Conservation (phyloP, 495 filamentous ascomycete genomes). For the Penicillium crystallinum region DNA sequence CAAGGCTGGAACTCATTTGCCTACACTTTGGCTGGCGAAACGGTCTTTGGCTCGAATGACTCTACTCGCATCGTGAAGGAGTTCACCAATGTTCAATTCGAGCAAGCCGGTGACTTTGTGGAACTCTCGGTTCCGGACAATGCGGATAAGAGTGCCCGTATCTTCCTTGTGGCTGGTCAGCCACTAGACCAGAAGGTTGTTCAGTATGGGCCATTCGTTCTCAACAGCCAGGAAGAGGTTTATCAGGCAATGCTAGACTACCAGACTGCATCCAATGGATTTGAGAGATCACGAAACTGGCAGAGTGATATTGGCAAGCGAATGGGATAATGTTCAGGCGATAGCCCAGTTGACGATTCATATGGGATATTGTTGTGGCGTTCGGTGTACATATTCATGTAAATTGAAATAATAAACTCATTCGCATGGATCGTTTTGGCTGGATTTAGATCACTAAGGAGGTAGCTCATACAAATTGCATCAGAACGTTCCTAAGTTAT, state of each 20-base stretch:
- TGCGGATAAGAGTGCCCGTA: slow-evolving; percentile 60
- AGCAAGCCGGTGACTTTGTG: slow-evolving; percentile 69
- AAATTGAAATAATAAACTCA: no score
- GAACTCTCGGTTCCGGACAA: slow-evolving; percentile 61
- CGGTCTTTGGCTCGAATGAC: slow-evolving; percentile 58
- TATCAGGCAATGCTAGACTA: slow-evolving; percentile 89
- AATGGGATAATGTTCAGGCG: slow-evolving; percentile 49
- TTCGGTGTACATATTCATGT: no score
- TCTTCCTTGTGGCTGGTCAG: slow-evolving; percentile 79
- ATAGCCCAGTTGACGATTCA: no score
- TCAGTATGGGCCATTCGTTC: slow-evolving; percentile 94
- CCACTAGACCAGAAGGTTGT: slow-evolving; percentile 89
- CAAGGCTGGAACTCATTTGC: slow-evolving; percentile 87
- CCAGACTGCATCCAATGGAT: slow-evolving; percentile 78
- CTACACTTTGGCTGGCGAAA: slow-evolving; percentile 70
- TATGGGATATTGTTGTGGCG: no score
- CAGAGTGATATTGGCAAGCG: slow-evolving; percentile 88
- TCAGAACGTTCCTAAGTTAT: no score
- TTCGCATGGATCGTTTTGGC: no score
- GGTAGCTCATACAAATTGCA: no score
- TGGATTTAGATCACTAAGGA: no score
- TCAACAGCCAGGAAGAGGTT: slow-evolving; percentile 78
- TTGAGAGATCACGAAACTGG: slow-evolving; percentile 82
- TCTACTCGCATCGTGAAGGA: slow-evolving; percentile 54
- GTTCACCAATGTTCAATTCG: slow-evolving; percentile 89